phyloP scores from a whole-genome alignment of 139 green algal species.

The Monoraphidium neglectum region DNA sequence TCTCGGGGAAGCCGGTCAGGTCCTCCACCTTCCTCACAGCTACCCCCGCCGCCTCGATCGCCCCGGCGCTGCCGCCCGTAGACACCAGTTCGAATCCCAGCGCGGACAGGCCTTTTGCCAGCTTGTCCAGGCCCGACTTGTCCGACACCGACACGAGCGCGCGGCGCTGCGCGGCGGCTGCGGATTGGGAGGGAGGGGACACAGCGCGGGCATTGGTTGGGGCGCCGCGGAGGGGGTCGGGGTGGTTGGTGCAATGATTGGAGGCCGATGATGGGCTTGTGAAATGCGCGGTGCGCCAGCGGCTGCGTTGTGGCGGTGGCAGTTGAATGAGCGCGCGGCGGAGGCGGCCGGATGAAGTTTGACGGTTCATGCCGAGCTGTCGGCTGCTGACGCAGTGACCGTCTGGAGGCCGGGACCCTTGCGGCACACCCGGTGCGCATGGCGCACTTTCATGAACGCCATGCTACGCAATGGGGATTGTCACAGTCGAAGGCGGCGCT shows the following conservation, averaged over 20 bases:
- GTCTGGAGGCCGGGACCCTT: no score
- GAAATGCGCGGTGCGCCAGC: no score
- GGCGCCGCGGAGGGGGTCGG: not conserved
- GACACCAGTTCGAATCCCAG: conserved; percentile 93
- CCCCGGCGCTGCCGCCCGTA: conserved; percentile 90
- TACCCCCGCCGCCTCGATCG: conserved; percentile 82
- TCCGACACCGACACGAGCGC: conserved; percentile 94
- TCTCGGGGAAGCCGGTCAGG: conserved; percentile 97
- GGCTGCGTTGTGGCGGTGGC: no score
- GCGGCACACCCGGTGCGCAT: no score
- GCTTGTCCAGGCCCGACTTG: conserved; percentile 80
- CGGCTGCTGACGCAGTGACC: no score
- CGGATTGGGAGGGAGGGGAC: not conserved
- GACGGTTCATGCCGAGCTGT: no score
- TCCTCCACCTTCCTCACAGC: conserved; percentile 87
- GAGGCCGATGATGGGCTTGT: no score
- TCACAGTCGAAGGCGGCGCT: no score
- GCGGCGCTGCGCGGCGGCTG: conserved; percentile 33
- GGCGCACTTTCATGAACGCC: no score
- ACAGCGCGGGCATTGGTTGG: not conserved
- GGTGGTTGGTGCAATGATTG: not conserved
- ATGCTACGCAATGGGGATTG: no score
- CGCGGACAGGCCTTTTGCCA: conserved; percentile 84
- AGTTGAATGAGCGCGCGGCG: no score
- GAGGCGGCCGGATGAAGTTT: no score